These are phyloP conservation scores for Cucurbita moschata DNA, from an alignment of 306 rosid species.

Conservation along the genomic window DNA sequence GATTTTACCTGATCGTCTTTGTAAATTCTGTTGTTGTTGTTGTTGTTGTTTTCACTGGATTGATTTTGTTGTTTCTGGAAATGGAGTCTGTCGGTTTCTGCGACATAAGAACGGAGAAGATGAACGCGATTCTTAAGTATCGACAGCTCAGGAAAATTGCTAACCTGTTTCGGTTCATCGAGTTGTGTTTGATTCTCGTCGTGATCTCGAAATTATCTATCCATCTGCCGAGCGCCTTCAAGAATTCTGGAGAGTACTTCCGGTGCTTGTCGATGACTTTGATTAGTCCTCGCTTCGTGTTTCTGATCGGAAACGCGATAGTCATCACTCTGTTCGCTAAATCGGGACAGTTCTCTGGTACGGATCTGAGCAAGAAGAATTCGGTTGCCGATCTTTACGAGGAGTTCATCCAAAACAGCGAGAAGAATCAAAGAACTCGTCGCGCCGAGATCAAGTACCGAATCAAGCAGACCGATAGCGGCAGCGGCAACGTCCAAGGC, in stretches of 20 bases:
- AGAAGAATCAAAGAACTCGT: constrained; percentile 13
- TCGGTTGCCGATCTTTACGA: constrained; percentile 30
- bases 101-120: constrained; percentile 53
- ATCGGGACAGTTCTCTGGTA: constrained; percentile 39
- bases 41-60: background rate
- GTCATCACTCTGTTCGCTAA: constrained; percentile 53
- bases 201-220: constrained; percentile 43
- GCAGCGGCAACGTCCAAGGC: background rate
- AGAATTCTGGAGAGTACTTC: constrained; percentile 43
- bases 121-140: constrained; percentile 35
- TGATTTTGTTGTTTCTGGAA: background rate
- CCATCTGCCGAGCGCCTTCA: constrained; percentile 38
- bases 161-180: constrained; percentile 37
- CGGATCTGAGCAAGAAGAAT: constrained; percentile 9
- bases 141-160: constrained; percentile 35
- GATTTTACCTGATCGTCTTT: background rate
- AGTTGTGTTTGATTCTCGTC: constrained; percentile 38
- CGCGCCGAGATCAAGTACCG: background rate
- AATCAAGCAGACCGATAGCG: background rate
- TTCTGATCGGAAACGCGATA: constrained; percentile 56
- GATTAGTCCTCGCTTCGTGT: constrained; percentile 50
- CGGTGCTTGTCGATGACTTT: constrained; percentile 27
- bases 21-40: background rate
- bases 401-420: constrained; percentile 26
- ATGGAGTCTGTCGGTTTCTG: constrained; percentile 55